phyloP scores from a whole-genome alignment of 2,329 filamentous ascomycete genomes.

The Cercospora sp. region DNA sequence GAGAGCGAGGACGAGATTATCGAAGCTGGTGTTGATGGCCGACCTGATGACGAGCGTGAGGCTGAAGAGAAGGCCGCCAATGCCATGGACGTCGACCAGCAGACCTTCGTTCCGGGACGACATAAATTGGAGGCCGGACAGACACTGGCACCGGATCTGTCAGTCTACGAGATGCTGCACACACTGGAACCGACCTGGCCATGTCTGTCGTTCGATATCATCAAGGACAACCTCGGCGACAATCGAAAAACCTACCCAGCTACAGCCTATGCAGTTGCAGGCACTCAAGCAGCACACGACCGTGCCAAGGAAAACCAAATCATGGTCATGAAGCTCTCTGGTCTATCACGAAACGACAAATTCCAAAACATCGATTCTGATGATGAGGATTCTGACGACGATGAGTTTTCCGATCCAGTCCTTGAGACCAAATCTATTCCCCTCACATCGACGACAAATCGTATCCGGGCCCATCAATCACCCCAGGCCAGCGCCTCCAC shows the following conservation, averaged over 20 bases:
- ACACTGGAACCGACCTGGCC: constrained; percentile 93
- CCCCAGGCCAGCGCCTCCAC: constrained; percentile 68
- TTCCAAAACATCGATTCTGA: constrained; percentile 66
- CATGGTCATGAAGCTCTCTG: constrained; percentile 94
- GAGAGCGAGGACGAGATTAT: constrained; percentile 88
- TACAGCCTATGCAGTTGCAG: constrained; percentile 90
- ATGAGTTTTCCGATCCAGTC: constrained; percentile 77
- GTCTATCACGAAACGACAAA: constrained; percentile 81
- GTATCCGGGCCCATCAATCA: constrained; percentile 82
- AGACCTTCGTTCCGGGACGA: constrained; percentile 92
- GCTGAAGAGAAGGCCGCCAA: constrained; percentile 74
- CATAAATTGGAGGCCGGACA: constrained; percentile 89
- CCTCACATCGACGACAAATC: constrained; percentile 84
- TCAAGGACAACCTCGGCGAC: constrained; percentile 82
- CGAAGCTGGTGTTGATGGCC: constrained; percentile 89
- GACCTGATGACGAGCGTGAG: constrained; percentile 88
- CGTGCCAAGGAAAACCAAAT: constrained; percentile 85
- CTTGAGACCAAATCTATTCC: constrained; percentile 90
- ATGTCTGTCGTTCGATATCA: constrained; percentile 91
- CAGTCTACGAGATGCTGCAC: constrained; percentile 98
- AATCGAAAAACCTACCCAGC: constrained; percentile 90
- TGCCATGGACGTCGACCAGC: constrained; percentile 92
- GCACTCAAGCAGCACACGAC: constrained; percentile 81
- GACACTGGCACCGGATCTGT: constrained; percentile 83
- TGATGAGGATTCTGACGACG: constrained; percentile 66